A percentile compares a stretch with the other conserved stretches of the same genome.
Evolutionary conservation across 2,329 filamentous ascomycete species (phyloP).

Genomic region (Lojkania enalia): DNA sequence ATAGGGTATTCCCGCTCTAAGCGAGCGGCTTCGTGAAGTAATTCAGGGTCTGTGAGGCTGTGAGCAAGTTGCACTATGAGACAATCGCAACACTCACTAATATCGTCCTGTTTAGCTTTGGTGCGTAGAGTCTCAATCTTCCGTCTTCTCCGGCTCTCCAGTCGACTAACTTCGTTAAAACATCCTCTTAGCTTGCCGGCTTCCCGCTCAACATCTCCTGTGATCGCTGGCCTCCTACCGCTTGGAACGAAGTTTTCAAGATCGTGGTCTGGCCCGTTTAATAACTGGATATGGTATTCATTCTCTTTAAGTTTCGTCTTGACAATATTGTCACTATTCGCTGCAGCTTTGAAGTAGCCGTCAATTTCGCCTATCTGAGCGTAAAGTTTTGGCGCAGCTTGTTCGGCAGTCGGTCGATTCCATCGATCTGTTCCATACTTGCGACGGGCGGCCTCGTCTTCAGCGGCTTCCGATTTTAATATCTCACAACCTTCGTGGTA

Average conservation of each 20-base stretch:
- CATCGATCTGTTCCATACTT: slow-evolving; percentile 89
- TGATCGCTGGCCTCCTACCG: slow-evolving; percentile 76
- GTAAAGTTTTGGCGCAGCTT: slow-evolving; percentile 74
- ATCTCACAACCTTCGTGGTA: slow-evolving; percentile 84
- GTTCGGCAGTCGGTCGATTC: slow-evolving; percentile 69
- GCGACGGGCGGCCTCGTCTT: slow-evolving; percentile 74
- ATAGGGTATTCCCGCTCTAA: slow-evolving; percentile 85
- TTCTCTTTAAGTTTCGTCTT: slow-evolving; percentile 77
- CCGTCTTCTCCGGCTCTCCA: slow-evolving; percentile 78
- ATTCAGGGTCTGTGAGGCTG: slow-evolving; percentile 62
- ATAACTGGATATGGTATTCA: slow-evolving; percentile 72
- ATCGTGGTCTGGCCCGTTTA: slow-evolving; percentile 77
- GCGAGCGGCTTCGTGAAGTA: slow-evolving; percentile 79
- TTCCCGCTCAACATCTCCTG: slow-evolving; percentile 77
- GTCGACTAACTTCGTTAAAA: slow-evolving; percentile 80
- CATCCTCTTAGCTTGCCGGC: slow-evolving; percentile 75
- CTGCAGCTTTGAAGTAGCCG: slow-evolving; percentile 77
- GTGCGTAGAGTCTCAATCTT: slow-evolving; percentile 78
- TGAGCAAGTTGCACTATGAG: slow-evolving; percentile 23
- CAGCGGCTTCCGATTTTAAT: slow-evolving; percentile 76
- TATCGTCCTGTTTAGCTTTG: slow-evolving; percentile 84
- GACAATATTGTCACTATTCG: slow-evolving; percentile 69
- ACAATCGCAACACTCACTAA: slow-evolving; percentile 58
- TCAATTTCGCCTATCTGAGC: slow-evolving; percentile 76
- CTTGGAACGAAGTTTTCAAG: slow-evolving; percentile 89